phyloP scores from a whole-genome alignment of 192 early-diverging fungal genomes.

The Oehlia diaphana region DNA sequence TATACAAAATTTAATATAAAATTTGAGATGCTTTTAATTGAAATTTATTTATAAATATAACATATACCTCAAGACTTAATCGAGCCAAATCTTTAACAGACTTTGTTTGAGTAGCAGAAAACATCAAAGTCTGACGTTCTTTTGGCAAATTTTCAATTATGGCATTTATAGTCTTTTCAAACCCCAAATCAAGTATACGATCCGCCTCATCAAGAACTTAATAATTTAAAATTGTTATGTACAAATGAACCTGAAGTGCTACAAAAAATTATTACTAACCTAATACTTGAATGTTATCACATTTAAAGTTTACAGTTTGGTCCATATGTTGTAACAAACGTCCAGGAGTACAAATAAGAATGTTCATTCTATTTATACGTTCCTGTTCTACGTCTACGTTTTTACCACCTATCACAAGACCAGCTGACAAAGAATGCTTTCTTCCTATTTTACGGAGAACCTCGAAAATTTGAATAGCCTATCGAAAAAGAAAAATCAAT shows the following conservation, averaged over 20 bases:
- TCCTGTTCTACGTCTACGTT: slow-evolving; percentile 80
- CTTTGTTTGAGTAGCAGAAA: slow-evolving; percentile 98
- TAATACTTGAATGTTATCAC: slow-evolving; percentile 72
- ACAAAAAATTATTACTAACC: slow-evolving; percentile 38
- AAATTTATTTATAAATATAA: slow-evolving; percentile 7
- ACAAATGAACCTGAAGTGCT: background rate
- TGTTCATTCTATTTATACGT: slow-evolving; percentile 75
- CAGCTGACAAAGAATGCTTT: slow-evolving; percentile 83
- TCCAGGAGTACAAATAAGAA: slow-evolving; percentile 79
- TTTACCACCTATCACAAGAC: slow-evolving; percentile 94
- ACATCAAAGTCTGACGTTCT: slow-evolving; percentile 89
- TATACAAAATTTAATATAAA: background rate
- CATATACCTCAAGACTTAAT: slow-evolving; percentile 68
- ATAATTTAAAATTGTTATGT: background rate
- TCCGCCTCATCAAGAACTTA: slow-evolving; percentile 83
- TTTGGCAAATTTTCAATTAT: slow-evolving; percentile 82
- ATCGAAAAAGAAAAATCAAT: background rate
- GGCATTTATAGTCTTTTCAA: slow-evolving; percentile 78
- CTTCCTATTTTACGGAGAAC: slow-evolving; percentile 73
- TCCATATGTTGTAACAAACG: slow-evolving; percentile 89
- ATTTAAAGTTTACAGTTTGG: slow-evolving; percentile 88
- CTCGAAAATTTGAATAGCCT: slow-evolving; percentile 91
- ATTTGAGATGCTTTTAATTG: slow-evolving; percentile 16
- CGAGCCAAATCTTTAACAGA: slow-evolving; percentile 93
- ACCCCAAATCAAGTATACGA: slow-evolving; percentile 86